Evolutionary conservation across 495 filamentous ascomycete species (phyloP), one percentile per base, ranked within the genome.

Genomic region (Annulohypoxylon maeteangense): DNA sequence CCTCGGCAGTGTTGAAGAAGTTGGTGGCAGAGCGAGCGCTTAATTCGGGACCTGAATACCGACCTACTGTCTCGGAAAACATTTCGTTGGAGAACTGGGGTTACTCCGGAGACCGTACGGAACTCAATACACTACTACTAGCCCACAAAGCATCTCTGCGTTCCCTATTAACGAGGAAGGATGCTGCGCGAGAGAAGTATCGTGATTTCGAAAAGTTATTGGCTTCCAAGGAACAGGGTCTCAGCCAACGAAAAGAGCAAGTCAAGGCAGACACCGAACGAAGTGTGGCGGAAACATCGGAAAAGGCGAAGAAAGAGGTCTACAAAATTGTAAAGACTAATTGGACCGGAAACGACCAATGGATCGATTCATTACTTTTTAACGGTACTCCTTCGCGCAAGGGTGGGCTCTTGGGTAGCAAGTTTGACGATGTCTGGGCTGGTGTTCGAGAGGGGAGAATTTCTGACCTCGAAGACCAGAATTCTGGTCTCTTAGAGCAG

Each of bases 1-100:
- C 94, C 5, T 90, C 89, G 20, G 85, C 88, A 0, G 93, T 97
- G 11, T 78, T 97, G 55, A 91, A 91, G 76, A 94, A 91, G 72
- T 69, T 87, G 8, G 78, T 91, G 22, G 79, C 83, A 0, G 82
- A 84, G 66, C 77, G 74, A 72, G 82, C 71, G 55, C 65, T 78
- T 25, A 79, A 80, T 57, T 66, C 56, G 67, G 71, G 75, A 67
- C 67, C 51, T 50, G 67, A 70, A 74, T 69, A 71, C 83, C 75
- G 75, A 79, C 72, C 76, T 87, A 72, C 68, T 31, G 55, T 76
- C 29, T 90, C 89, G 4, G 82, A 88, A 76, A 82, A 76, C 14
- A 64, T 96, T n/a, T 87, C 92, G 6, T 83, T 87, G 1, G 88
- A 91, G 18, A 82, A 84, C 12, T 80, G 82, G 22, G 84, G 92